Conservation (phyloP, 176 grass and related monocot species). For the Carex scoparia region DNA sequence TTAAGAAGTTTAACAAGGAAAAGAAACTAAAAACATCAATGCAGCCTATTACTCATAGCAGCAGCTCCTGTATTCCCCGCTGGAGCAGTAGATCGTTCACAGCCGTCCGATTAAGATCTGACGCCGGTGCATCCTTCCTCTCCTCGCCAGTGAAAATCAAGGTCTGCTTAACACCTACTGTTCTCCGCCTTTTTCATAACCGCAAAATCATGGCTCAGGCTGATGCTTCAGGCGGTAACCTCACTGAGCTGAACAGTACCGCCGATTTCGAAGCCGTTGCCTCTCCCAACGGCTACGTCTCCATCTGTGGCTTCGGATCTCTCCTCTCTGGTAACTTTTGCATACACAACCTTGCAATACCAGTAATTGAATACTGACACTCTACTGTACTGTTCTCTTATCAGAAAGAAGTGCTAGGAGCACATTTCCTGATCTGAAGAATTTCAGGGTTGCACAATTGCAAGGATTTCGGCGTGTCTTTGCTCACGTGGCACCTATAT, state of each 20-base stretch:
- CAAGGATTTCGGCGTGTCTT: slow-evolving; percentile 86
- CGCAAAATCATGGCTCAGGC: neutral
- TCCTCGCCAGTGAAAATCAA: too few species aligned
- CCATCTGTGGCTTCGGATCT: slow-evolving; percentile 80
- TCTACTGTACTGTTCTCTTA: neutral
- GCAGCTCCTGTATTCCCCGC: neutral
- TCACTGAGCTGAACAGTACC: slow-evolving; percentile 36
- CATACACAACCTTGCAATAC: too few species aligned
- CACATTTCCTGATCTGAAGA: slow-evolving; percentile 80
- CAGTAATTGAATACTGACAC: too few species aligned
- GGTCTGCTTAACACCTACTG: neutral
- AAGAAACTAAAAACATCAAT: too few species aligned
- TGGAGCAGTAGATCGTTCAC: neutral
- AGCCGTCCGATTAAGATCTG: slow-evolving; percentile 49
- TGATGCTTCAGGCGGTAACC: neutral
- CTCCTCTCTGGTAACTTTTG: slow-evolving; percentile 68
- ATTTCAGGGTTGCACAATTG: slow-evolving; percentile 60
- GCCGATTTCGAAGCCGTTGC: slow-evolving; percentile 45
- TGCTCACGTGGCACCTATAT: slow-evolving; percentile 75
- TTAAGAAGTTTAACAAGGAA: too few species aligned
- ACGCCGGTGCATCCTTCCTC: neutral
- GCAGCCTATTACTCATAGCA: neutral
- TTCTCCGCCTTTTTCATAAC: neutral
- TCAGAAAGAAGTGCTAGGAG: slow-evolving; percentile 86
- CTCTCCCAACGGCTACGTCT: slow-evolving; percentile 39